Percentiles rank a stretch among this genome's conserved stretches.
phyloP scores from a whole-genome alignment of 2,329 filamentous ascomycete species.

The Talaromyces sp. region DNA sequence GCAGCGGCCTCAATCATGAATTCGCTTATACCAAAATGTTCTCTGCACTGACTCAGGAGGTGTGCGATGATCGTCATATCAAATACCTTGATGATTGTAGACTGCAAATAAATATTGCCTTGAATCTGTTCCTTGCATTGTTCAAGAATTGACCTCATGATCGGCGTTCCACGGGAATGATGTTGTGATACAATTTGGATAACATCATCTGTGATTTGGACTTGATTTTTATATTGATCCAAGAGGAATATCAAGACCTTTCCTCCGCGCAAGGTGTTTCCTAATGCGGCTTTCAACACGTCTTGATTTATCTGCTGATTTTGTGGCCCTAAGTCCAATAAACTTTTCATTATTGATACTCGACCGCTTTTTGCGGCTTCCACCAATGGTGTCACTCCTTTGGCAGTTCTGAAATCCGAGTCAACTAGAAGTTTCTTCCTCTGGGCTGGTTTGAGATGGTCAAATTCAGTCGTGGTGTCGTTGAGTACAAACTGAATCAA shows the following conservation, averaged over 20 bases:
- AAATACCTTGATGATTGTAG: not conserved
- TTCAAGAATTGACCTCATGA: not conserved
- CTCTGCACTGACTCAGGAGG: not conserved
- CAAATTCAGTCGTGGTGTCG: not conserved
- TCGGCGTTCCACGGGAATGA: not conserved
- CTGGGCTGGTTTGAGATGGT: too few relatives aligned
- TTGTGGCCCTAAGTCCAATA: not conserved
- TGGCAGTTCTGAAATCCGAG: not conserved
- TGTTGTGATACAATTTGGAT: not conserved
- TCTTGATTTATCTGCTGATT: not conserved
- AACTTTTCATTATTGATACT: not conserved
- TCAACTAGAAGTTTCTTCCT: too few relatives aligned
- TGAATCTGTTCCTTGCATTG: not conserved
- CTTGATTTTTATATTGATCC: not conserved
- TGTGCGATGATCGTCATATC: not conserved
- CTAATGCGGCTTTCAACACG: not conserved
- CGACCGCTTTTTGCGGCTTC: not conserved
- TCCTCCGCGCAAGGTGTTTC: not conserved
- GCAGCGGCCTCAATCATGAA: not conserved
- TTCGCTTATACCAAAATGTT: not conserved
- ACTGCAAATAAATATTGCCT: not conserved
- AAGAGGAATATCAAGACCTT: not conserved
- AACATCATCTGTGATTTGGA: not conserved
- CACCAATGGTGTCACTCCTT: not conserved
- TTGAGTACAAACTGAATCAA: not conserved